These are phyloP conservation scores for Reutealis trisperma DNA, from an alignment of 345 rosid species.

Conservation along the genomic window DNA sequence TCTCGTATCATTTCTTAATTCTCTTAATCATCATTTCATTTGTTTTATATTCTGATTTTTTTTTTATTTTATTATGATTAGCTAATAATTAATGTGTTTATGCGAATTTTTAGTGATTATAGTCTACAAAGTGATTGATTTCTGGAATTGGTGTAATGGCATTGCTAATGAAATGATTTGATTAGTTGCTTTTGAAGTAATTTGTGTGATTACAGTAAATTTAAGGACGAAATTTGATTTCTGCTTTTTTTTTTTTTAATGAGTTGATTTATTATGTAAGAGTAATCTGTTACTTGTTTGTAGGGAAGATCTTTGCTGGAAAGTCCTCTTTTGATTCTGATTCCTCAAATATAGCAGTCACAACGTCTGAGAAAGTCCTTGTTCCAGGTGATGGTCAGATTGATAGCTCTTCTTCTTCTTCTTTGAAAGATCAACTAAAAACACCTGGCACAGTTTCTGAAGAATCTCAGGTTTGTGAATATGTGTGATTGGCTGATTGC, in stretches of 20 bases:
- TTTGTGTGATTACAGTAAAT: not conserved
- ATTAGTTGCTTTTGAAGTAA: not conserved
- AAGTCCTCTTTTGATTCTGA: conserved; percentile 65
- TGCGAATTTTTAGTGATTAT: not conserved
- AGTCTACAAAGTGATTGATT: not conserved
- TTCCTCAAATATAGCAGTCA: conserved; percentile 47
- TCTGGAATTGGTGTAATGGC: not conserved
- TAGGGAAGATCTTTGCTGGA: conserved; percentile 71
- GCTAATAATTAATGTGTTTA: not conserved
- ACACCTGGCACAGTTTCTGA: conserved; percentile 38
- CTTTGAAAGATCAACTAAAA: conserved; percentile 50
- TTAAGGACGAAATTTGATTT: not conserved
- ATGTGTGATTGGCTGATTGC: not conserved
- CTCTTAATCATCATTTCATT: conserved; percentile 11
- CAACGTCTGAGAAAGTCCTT: conserved; percentile 63
- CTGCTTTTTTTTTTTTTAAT: not conserved
- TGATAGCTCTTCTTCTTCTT: conserved; percentile 48
- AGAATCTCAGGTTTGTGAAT: conserved; percentile 53
- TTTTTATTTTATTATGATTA: not conserved
- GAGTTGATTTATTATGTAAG: conserved; percentile 1
- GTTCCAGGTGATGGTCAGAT: conserved; percentile 54
- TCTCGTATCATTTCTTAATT: conserved; percentile 45
- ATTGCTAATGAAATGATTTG: not conserved
- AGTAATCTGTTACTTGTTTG: conserved; percentile 48
- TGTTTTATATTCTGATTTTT: not conserved